phyloP scores from a whole-genome alignment of 345 rosid genomes.

The Tarenaya hassleriana region DNA sequence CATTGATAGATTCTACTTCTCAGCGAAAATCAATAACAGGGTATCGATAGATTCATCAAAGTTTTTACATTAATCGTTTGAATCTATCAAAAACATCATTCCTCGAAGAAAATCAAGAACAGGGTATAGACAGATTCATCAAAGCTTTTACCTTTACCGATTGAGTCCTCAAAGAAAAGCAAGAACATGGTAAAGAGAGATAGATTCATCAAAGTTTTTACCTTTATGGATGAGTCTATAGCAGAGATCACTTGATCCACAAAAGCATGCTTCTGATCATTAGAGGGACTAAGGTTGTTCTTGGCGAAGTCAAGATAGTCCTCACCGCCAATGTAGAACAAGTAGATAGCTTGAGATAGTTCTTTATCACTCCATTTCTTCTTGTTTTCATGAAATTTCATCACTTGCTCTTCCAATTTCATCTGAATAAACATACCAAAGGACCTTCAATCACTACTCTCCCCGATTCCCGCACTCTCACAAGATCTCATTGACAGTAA shows the following conservation, averaged over 20 bases:
- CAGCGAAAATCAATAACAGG: too few relatives aligned
- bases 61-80: too few relatives aligned
- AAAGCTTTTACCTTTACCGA: too few relatives aligned
- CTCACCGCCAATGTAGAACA: constrained; percentile 28
- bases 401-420: constrained; percentile 28
- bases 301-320: constrained; percentile 26
- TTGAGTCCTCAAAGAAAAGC: too few relatives aligned
- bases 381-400: constrained; percentile 18
- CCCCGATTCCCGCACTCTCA: too few relatives aligned
- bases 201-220: not conserved
- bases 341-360: constrained; percentile 24
- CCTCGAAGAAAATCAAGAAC: not conserved
- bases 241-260: constrained; percentile 22
- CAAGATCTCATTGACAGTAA: too few relatives aligned
- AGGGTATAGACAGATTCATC: too few relatives aligned
- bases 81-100: not conserved
- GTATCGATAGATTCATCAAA: not conserved
- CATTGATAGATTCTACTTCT: too few relatives aligned
- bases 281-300: constrained; percentile 17
- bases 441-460: too few relatives aligned
- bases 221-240: constrained; percentile 20
- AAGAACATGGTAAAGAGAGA: too few relatives aligned
- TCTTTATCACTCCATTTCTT: constrained; percentile 21
- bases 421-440: constrained; percentile 10
- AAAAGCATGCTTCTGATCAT: constrained; percentile 26